Conservation (phyloP, 2,329 filamentous ascomycete genomes). For the Orbilia brochopaga region DNA sequence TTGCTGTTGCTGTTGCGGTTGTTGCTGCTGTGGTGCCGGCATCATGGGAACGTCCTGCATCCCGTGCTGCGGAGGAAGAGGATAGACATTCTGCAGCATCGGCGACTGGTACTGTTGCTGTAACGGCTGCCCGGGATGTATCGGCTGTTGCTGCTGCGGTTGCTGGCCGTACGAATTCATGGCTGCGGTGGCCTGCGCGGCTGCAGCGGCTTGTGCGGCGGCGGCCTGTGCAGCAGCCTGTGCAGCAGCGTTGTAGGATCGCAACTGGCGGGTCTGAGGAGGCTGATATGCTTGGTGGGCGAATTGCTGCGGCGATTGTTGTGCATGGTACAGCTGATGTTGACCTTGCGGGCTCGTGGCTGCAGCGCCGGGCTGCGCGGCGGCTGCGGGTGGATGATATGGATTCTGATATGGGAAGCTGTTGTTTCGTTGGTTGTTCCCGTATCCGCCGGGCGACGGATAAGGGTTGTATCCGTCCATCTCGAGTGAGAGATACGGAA, state of each 20-base stretch:
- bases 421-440: conserved; percentile 44
- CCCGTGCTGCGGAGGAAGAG: conserved; percentile 21
- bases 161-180: background rate
- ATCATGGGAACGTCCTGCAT: conserved; percentile 2
- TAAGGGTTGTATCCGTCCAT: conserved; percentile 49
- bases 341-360: conserved; percentile 16
- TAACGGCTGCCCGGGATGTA: background rate
- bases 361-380: background rate
- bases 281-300: conserved; percentile 48
- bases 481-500: background rate
- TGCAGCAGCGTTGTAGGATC: conserved; percentile 26
- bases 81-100: conserved; percentile 24
- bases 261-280: conserved; percentile 33
- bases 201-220: conserved; percentile 12
- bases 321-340: conserved; percentile 21
- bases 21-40: conserved; percentile 4
- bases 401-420: conserved; percentile 31
- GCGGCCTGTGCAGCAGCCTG: conserved; percentile 9
- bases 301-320: conserved; percentile 26
- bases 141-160: background rate
- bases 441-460: conserved; percentile 39
- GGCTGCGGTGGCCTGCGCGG: background rate
- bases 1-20: conserved; percentile 5
- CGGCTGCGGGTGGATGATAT: conserved; percentile 30
- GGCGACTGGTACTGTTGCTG: conserved; percentile 7